Conservation (phyloP, 1,139 yeast species). For the Diutina pseudorugosa region DNA sequence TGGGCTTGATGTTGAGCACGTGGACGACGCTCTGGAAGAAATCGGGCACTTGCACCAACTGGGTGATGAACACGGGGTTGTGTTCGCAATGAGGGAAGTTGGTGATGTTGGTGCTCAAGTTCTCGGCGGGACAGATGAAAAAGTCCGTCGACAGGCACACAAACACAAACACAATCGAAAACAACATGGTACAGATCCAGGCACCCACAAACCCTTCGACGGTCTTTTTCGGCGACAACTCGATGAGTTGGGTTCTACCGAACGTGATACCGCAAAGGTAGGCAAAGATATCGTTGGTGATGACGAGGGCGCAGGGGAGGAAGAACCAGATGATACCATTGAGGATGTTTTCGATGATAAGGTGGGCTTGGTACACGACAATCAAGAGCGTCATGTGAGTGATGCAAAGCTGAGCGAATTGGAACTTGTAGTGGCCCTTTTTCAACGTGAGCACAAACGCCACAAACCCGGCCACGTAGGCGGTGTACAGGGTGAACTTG, state of each 20-base stretch:
- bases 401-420: conserved; percentile 85
- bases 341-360: conserved; percentile 79
- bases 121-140: conserved; percentile 77
- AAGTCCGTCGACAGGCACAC: conserved; percentile 56
- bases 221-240: conserved; percentile 92
- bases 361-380: conserved; percentile 90
- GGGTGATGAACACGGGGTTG: conserved; percentile 79
- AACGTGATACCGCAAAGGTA: conserved; percentile 94
- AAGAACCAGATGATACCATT: conserved; percentile 93
- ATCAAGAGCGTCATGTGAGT: conserved; percentile 89
- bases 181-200: conserved; percentile 82
- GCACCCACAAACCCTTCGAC: conserved; percentile 98
- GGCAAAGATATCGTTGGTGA: conserved; percentile 92
- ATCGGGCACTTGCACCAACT: conserved; percentile 64
- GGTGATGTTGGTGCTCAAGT: conserved; percentile 43
- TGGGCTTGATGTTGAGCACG: conserved; percentile 63
- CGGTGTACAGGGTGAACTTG: conserved; percentile 69
- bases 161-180: conserved; percentile 57
- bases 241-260: conserved; percentile 86
- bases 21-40: conserved; percentile 37
- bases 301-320: conserved; percentile 82
- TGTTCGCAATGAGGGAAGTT: conserved; percentile 55
- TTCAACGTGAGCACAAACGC: conserved; percentile 83
- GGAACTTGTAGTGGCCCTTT: conserved; percentile 82
- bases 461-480: conserved; percentile 81